Percentiles rank a stretch among this genome's conserved stretches.
phyloP scores from a whole-genome alignment of 148 eudicot genomes.

The Gaultheria prostrata region DNA sequence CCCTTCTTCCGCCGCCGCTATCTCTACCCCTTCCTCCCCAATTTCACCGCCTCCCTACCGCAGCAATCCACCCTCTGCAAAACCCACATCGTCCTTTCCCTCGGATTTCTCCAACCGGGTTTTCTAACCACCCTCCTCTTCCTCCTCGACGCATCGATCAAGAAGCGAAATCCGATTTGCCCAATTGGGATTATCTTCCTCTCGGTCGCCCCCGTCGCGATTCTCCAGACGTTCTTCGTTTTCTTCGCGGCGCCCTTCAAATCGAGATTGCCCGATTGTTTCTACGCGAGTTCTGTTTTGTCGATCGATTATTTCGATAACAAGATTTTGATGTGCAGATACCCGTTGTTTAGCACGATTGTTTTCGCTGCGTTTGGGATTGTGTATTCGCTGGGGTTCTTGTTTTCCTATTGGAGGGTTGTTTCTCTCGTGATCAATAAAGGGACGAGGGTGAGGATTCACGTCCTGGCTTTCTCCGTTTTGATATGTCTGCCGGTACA shows the following conservation, averaged over 20 bases:
- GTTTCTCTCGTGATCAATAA: conserved; percentile 61
- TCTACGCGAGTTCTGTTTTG: conserved; percentile 27
- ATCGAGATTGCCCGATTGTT: conserved; percentile 20
- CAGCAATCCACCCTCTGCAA: conserved; percentile 45
- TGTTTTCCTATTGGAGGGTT: conserved; percentile 54
- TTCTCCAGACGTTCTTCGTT: conserved; percentile 24
- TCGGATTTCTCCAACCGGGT: conserved; percentile 71
- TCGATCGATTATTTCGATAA: conserved; percentile 20
- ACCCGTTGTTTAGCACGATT: conserved; percentile 41
- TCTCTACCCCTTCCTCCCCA: conserved; percentile 30
- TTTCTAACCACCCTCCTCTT: conserved; percentile 52
- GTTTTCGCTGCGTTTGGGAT: conserved; percentile 41
- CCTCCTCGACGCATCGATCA: conserved; percentile 49
- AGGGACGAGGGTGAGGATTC: conserved; percentile 39
- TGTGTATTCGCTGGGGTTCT: conserved; percentile 33
- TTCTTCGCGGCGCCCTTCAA: conserved; percentile 25
- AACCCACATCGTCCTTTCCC: conserved; percentile 46
- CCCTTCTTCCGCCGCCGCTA: conserved; percentile 33
- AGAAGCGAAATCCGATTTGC: conserved; percentile 35
- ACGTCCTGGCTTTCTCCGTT: conserved; percentile 33
- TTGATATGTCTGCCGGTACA: conserved; percentile 41
- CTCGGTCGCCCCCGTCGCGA: conserved; percentile 33
- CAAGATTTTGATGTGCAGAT: conserved; percentile 42
- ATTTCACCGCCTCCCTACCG: conserved; percentile 14
- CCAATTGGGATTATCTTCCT: conserved; percentile 29